Evolutionary conservation across 306 rosid genomes (phyloP).

Genomic region (Lathyrus oleraceus): DNA sequence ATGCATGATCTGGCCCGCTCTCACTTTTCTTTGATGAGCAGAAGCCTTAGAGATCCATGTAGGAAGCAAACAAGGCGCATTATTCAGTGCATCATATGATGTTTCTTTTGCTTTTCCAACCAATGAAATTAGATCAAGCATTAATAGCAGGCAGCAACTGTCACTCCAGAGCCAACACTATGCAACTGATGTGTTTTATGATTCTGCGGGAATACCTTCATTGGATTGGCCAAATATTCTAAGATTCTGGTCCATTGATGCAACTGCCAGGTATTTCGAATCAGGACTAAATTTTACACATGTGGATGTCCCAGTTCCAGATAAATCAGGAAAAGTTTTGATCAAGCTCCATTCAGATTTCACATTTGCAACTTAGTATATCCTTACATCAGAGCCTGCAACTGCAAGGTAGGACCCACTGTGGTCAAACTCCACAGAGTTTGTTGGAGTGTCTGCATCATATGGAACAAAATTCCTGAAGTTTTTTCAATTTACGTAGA

Average conservation of each 20-base stretch:
- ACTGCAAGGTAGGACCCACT: conserved; percentile 95
- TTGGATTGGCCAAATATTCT: too few relatives aligned
- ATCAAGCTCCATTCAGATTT: too few relatives aligned
- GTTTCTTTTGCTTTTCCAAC: conserved; percentile 43
- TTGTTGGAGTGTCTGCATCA: conserved; percentile 80
- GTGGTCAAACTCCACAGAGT: conserved; percentile 90
- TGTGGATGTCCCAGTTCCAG: too few relatives aligned
- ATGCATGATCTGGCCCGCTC: conserved; percentile 99
- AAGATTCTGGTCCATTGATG: too few relatives aligned
- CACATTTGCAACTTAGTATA: too few relatives aligned
- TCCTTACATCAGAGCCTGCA: conserved; percentile 95
- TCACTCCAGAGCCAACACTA: too few relatives aligned
- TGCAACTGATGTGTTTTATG: too few relatives aligned
- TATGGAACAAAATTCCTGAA: conserved; percentile 82
- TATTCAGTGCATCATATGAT: conserved; percentile 93
- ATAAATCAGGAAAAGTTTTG: too few relatives aligned
- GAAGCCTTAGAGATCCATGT: conserved; percentile 98
- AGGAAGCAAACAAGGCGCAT: conserved; percentile 97
- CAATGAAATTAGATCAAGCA: conserved; percentile 34
- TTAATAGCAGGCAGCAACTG: conserved; percentile 40
- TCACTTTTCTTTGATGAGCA: conserved; percentile 94
- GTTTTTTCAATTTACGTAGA: conserved; percentile 87
- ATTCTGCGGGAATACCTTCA: too few relatives aligned
- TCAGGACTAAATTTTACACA: too few relatives aligned
- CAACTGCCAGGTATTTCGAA: too few relatives aligned